A percentile compares a stretch with the other conserved stretches of the same genome.
These are phyloP conservation scores for Fusarium nanum DNA, from an alignment of 2,329 filamentous ascomycete species.

Conservation along the genomic window DNA sequence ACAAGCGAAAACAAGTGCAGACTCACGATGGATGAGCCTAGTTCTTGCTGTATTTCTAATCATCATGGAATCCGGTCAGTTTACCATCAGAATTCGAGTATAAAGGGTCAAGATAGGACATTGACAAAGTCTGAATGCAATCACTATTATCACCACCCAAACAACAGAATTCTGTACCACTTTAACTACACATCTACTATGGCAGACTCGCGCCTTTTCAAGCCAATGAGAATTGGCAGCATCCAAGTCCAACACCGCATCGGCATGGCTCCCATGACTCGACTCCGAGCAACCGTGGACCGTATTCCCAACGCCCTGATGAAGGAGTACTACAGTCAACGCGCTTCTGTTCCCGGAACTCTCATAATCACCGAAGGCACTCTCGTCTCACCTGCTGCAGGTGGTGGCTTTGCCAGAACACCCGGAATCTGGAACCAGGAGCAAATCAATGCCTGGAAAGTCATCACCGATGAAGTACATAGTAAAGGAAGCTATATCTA, in stretches of 20 bases:
- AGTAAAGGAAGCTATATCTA: constrained; percentile 69
- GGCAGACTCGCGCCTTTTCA: constrained; percentile 53
- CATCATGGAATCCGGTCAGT: fast-evolving
- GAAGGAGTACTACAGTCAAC: constrained; percentile 62
- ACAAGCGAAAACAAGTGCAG: fast-evolving
- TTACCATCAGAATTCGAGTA: fast-evolving
- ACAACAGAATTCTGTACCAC: fast-evolving
- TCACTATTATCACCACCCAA: fast-evolving
- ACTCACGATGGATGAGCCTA: not conserved
- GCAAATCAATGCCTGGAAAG: constrained; percentile 70
- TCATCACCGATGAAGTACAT: constrained; percentile 72
- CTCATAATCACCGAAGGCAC: constrained; percentile 60
- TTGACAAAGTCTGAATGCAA: fast-evolving
- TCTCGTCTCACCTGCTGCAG: constrained; percentile 52
- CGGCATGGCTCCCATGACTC: constrained; percentile 68
- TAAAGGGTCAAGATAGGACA: not conserved
- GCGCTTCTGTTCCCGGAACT: constrained; percentile 56
- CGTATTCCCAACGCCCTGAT: constrained; percentile 42
- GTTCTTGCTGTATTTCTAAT: fast-evolving
- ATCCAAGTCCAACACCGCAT: constrained; percentile 57
- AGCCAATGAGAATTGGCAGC: constrained; percentile 56
- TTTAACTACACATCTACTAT: not conserved
- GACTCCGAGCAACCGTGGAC: constrained; percentile 58
- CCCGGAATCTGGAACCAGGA: constrained; percentile 69
- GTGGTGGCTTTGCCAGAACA: constrained; percentile 55